Evolutionary conservation across 2,329 filamentous ascomycete species (phyloP), one percentile per base, ranked within the genome.

Genomic region (Metarhizium brunneum): DNA sequence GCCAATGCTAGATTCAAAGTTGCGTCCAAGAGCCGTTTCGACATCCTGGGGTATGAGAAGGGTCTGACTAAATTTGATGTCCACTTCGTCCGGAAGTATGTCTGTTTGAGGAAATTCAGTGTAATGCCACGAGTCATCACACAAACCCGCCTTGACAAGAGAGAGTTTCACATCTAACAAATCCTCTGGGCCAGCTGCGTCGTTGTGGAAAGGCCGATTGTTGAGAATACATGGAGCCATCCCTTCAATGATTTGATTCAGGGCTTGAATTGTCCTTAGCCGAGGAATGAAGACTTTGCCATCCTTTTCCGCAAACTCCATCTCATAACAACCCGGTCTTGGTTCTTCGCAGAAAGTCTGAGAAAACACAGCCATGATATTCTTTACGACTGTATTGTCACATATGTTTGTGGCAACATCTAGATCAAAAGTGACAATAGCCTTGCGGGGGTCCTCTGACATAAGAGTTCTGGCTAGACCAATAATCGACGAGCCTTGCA

Each of bases 391-490:
- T 3, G 57, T 40, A 0, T 47, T 5, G 2, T 61, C 56, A 5
- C 50, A 55, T 1, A 70, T 54, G 0, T 48, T 52, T 2, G 68
- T 67, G 4, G 56, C 50, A 1, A 35, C 16, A 16, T 59, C 62
- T 5, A 79, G 42, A 52, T 80, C 77, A n/a, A 80, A 64, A 0
- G 72, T 74, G 11, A 73, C 64, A 16, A 80, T 67, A 0, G 59
- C 64, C 60, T 71, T 77, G 18, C 71, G 67, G 0, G 71, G 66
- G 57, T 79, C 73, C 50, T 81, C 79, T 0, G 78, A 81, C 50
- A 75, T 71, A 8, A 81, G 64, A 0, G 76, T 76, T 20, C 79
- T 69, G 1, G 75, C 70, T 16, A 81, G 63, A 2, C 73, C 77
- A n/a, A 76, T 62, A 20, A 79, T 69, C 0, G 73, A 68, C 2